These are phyloP conservation scores for Aspergillus sp. DNA, from an alignment of 2,329 filamentous ascomycete genomes.

Conservation along the genomic window DNA sequence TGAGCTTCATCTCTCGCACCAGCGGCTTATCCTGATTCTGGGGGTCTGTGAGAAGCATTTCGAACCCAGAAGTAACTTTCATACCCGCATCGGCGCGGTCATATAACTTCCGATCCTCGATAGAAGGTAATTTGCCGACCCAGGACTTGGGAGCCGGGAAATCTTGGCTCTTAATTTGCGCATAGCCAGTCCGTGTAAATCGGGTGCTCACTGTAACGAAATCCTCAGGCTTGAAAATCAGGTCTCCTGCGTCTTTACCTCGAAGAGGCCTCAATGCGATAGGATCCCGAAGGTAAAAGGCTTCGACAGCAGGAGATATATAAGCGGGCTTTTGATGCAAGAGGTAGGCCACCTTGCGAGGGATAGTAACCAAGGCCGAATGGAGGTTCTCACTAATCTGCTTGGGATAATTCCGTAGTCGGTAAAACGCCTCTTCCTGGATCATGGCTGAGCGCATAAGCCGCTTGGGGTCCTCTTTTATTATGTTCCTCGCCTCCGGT, in stretches of 20 bases:
- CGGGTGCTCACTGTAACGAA: slow-evolving; percentile 74
- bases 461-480: slow-evolving; percentile 56
- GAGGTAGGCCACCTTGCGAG: slow-evolving; percentile 77
- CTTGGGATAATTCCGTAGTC: slow-evolving; percentile 77
- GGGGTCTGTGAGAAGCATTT: slow-evolving; percentile 74
- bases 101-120: slow-evolving; percentile 46
- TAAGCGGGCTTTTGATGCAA: slow-evolving; percentile 72
- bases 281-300: slow-evolving; percentile 88
- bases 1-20: slow-evolving; percentile 72
- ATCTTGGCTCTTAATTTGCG: slow-evolving; percentile 83
- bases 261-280: slow-evolving; percentile 69
- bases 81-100: slow-evolving; percentile 68
- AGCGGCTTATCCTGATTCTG: slow-evolving; percentile 66
- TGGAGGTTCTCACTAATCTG: slow-evolving; percentile 77
- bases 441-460: slow-evolving; percentile 72
- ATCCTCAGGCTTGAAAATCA: slow-evolving; percentile 73
- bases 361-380: slow-evolving; percentile 69
- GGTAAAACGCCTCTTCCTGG: slow-evolving; percentile 87
- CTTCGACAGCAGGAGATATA: slow-evolving; percentile 80
- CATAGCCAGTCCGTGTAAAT: slow-evolving; percentile 87
- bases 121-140: slow-evolving; percentile 44
- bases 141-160: slow-evolving; percentile 67
- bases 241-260: slow-evolving; percentile 51
- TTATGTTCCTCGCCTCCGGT: slow-evolving; percentile 61
- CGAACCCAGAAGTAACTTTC: slow-evolving; percentile 87